Evolutionary conservation across 139 green algal species (phyloP).

Genomic region (Tetraselmis chui): DNA sequence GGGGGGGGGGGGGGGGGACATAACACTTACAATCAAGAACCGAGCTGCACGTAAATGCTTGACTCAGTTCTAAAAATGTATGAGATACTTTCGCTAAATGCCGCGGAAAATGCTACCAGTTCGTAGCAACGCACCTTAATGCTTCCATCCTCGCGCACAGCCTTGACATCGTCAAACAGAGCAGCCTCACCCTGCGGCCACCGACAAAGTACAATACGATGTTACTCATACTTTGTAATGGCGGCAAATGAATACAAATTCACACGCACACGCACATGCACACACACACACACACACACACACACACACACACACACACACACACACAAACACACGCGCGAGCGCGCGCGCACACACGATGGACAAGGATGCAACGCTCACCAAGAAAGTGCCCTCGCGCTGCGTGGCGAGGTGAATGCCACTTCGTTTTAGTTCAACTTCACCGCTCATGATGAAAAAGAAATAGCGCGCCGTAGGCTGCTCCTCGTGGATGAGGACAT

Average conservation of each 20-base stretch:
- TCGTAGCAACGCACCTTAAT: background rate
- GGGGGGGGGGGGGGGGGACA: no score
- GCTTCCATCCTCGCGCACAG: constrained; percentile 2
- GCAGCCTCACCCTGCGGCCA: constrained; percentile 23
- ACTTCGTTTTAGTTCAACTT: constrained; percentile 20
- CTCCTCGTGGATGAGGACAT: constrained; percentile 25
- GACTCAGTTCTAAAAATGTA: background rate
- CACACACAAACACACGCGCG: no score
- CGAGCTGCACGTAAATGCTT: background rate
- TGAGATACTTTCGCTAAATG: no score
- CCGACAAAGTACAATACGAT: background rate
- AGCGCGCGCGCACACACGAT: background rate
- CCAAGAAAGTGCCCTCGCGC: constrained; percentile 21
- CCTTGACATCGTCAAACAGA: constrained; percentile 31
- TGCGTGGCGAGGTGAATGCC: constrained; percentile 9
- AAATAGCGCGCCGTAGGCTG: constrained; percentile 19
- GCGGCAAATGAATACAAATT: constrained; percentile 6
- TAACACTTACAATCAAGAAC: background rate
- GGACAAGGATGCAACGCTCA: background rate
- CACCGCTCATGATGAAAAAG: constrained; percentile 29
- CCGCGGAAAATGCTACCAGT: no score
- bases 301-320: constrained; percentile 2
- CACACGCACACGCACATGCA: background rate
- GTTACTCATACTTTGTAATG: no score
- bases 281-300: background rate